Evolutionary conservation across 108 stramenopile species (phyloP).

Genomic region (Nitzschia sp.): DNA sequence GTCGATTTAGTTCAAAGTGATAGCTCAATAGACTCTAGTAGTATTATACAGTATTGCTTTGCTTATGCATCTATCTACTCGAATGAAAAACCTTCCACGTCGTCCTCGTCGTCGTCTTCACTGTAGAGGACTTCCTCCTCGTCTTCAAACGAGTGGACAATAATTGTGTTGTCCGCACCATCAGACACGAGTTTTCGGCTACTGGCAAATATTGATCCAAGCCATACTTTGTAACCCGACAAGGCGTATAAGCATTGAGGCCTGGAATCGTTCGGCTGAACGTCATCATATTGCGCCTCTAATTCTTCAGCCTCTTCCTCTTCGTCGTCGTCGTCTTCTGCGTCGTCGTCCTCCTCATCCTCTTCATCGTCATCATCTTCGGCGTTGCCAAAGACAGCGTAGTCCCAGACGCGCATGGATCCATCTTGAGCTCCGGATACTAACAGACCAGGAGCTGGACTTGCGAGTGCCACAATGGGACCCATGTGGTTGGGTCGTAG

Average conservation of each 20-base stretch:
- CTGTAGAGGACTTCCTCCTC: conserved; percentile 26
- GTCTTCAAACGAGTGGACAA: conserved; percentile 67
- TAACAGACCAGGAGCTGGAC: conserved; percentile 55
- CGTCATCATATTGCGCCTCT: conserved; percentile 28
- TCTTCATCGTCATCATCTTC: conserved; percentile 4
- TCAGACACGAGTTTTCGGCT: conserved; percentile 61
- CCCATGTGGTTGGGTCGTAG: conserved; percentile 52
- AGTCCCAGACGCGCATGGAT: conserved; percentile 63
- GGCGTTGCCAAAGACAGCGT: not conserved
- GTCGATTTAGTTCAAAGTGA: too few relatives aligned
- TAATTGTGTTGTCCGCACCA: conserved; percentile 74
- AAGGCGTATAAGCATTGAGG: conserved; percentile 59
- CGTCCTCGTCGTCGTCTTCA: conserved; percentile 40
- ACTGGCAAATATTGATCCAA: conserved; percentile 63
- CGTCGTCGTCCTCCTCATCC: conserved; percentile 4
- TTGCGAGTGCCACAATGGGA: conserved; percentile 48
- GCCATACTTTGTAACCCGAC: conserved; percentile 80
- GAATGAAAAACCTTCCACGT: conserved; percentile 13
- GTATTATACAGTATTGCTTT: not conserved
- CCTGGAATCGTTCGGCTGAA: conserved; percentile 11
- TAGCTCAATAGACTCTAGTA: too few relatives aligned
- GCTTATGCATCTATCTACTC: not conserved
- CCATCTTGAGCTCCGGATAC: conserved; percentile 67
- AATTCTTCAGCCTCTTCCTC: conserved; percentile 6
- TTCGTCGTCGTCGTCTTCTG: conserved; percentile 23